Evolutionary conservation across 148 eudicot species (phyloP), one percentile per base, ranked within the genome.

Genomic region (Mesembryanthemum crystallinum): DNA sequence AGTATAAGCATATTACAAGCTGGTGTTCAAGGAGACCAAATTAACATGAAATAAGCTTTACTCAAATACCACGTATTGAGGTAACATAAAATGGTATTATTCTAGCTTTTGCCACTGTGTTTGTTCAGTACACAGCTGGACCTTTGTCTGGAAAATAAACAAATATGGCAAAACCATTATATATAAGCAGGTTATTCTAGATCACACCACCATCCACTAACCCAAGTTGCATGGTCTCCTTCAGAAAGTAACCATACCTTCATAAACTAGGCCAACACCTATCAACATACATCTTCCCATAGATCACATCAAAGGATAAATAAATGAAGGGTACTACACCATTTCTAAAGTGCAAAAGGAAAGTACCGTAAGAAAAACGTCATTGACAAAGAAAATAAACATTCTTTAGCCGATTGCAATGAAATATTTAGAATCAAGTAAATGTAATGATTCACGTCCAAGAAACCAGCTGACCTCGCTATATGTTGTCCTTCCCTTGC

Each of bases 401-500:
- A 57, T 23, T 27, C 5, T 21, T 18, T 8, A 57, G 9, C 3
- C 7, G 4, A 3, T 57, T 57, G 27, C 49, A 7, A n/a, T 57
- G 10, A 23, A 57, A 57, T 54, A 54, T 57, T 57, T 8, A 57
- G n/a, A 27, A 4, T 21, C 6, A 57, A n/a, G 10, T 57, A 30
- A 18, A 7, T 33, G 13, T 35, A 66, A 64, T 23, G 51, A 10
- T 7, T 27, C 49, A 39, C 29, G 45, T 74, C 35, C 28, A 63
- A n/a, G 51, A 51, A 76, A 71, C 17, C 71, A 77, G 43, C 76
- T 62, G 35, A 94, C 98, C 96, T 94, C 98, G 73, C 92, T 92
- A 80, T 94, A 92, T 67, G 98, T 94, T 63, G 98, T 94, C 85
- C 90, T 90, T 79, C 98, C 98, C 84, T 92, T 94, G 92, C 98